Conservation (phyloP, 2,329 filamentous ascomycete species). For the Fusarium sp. region DNA sequence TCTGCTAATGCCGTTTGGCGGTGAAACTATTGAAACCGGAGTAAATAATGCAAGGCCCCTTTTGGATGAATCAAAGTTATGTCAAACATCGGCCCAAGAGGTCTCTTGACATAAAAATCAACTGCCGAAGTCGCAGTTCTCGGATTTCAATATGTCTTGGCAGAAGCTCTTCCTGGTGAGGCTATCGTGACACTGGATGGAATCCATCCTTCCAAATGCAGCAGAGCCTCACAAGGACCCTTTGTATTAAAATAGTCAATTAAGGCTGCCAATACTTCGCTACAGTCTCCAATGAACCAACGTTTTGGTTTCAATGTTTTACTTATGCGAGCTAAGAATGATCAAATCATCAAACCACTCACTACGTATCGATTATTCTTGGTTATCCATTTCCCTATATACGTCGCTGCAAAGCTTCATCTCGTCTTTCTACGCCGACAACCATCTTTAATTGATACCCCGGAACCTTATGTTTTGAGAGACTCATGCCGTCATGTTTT, state of each 20-base stretch:
- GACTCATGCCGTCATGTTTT: background rate
- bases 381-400: background rate
- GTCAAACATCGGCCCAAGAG: background rate
- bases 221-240: background rate
- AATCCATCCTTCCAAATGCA: background rate
- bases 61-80: slow-evolving; percentile 19
- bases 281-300: background rate
- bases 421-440: background rate
- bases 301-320: background rate
- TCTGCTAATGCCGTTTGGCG: slow-evolving; percentile 28
- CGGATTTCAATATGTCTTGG: background rate
- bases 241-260: background rate
- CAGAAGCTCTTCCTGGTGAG: background rate
- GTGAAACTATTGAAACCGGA: slow-evolving; percentile 37
- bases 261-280: background rate
- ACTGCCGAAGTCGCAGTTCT: background rate
- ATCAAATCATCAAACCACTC: background rate
- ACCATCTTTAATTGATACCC: background rate
- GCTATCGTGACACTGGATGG: background rate
- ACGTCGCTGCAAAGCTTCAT: background rate
- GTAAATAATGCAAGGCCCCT: slow-evolving; percentile 32
- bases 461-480: background rate
- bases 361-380: background rate
- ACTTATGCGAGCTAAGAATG: background rate
- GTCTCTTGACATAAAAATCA: slow-evolving; percentile 19